A percentile compares a stretch with the other conserved stretches of the same genome.
These are phyloP conservation scores for Verticillium klebahnii DNA, from an alignment of 2,329 filamentous ascomycete genomes.

Conservation along the genomic window DNA sequence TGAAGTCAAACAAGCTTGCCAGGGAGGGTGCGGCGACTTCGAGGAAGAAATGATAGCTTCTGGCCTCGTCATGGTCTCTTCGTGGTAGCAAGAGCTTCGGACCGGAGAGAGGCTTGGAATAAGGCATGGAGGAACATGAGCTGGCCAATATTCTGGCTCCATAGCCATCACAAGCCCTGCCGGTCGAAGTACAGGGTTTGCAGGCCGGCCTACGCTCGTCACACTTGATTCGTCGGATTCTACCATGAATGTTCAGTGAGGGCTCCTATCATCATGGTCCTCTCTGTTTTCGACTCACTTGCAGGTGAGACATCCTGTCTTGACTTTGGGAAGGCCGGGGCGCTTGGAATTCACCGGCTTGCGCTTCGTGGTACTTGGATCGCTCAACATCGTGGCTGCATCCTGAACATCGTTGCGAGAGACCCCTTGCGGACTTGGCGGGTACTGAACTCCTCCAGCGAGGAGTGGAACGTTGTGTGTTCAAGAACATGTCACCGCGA, in stretches of 20 bases:
- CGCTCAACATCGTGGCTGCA: background rate
- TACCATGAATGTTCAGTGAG: background rate
- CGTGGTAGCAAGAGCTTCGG: conserved; percentile 4
- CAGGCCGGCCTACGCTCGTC: conserved; percentile 14
- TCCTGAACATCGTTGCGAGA: background rate
- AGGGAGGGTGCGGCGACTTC: conserved; percentile 11
- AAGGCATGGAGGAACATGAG: background rate
- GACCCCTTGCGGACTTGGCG: background rate
- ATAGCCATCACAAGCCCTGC: conserved; percentile 12
- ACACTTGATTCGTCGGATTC: conserved; percentile 11
- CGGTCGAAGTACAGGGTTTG: conserved; percentile 8
- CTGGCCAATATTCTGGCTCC: background rate
- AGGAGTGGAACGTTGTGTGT: background rate
- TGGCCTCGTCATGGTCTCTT: conserved; percentile 4
- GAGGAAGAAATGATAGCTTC: conserved; percentile 13
- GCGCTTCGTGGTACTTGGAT: background rate
- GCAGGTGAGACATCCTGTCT: conserved; percentile 14
- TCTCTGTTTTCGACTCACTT: conserved; percentile 6
- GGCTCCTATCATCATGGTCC: background rate
- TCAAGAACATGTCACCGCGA: background rate
- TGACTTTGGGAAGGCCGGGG: conserved; percentile 6
- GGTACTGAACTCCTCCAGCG: background rate
- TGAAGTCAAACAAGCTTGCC: conserved; percentile 12
- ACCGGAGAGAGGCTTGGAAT: background rate
- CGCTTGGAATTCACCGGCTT: background rate